These are phyloP conservation scores for Niebla homalea DNA, from an alignment of 495 filamentous ascomycete genomes.

Conservation along the genomic window DNA sequence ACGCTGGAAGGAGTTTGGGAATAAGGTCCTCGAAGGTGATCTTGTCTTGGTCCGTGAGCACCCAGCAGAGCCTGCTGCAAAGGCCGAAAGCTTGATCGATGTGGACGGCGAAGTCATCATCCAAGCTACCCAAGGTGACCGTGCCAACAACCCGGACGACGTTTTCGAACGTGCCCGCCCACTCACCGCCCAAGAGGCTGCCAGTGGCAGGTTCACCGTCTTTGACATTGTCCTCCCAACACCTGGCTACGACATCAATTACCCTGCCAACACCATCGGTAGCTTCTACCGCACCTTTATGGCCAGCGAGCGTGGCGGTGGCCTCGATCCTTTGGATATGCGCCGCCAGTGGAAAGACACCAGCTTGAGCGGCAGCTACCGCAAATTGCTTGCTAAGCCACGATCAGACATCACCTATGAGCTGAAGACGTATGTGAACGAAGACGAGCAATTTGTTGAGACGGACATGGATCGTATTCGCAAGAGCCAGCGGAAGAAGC, in stretches of 20 bases:
- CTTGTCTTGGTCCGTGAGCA: constrained; percentile 58
- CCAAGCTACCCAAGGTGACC: constrained; percentile 41
- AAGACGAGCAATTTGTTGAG: constrained; percentile 69
- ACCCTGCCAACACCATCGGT: constrained; percentile 70
- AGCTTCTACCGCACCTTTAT: constrained; percentile 76
- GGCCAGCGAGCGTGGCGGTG: constrained; percentile 59
- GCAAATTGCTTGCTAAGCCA: constrained; percentile 65
- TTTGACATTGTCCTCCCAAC: constrained; percentile 91
- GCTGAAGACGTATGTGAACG: constrained; percentile 51
- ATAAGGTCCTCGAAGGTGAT: constrained; percentile 68
- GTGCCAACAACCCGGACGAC: constrained; percentile 39
- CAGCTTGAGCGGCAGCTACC: constrained; percentile 78
- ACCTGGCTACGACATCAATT: constrained; percentile 79
- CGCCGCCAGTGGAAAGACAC: constrained; percentile 69
- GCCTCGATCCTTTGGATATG: constrained; percentile 76
- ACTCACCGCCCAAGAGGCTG: constrained; percentile 63
- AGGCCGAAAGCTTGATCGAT: constrained; percentile 35
- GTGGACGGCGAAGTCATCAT: constrained; percentile 58
- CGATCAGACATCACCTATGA: constrained; percentile 45
- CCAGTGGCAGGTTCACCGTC: constrained; percentile 63
- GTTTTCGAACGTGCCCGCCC: constrained; percentile 61
- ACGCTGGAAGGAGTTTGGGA: constrained; percentile 61
- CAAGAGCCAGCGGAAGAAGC: constrained; percentile 4
- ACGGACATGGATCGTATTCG: constrained; percentile 60
- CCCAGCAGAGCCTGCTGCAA: constrained; percentile 22